Evolutionary conservation across 2,329 filamentous ascomycete genomes (phyloP).

Genomic region (Xylaria sp.): DNA sequence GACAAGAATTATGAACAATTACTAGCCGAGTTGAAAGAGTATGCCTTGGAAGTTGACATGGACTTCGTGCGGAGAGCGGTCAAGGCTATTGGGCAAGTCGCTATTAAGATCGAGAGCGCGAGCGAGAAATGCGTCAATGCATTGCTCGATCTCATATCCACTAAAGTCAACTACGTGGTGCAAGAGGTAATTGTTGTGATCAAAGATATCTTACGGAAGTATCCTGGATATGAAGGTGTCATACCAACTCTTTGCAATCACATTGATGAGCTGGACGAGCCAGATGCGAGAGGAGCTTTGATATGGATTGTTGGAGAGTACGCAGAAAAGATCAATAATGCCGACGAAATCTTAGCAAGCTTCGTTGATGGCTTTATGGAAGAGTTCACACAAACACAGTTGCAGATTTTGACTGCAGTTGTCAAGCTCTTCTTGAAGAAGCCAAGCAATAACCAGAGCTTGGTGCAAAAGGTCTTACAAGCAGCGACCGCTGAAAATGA

Average conservation of each 20-base stretch:
- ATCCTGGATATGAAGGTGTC: constrained; percentile 96
- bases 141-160: constrained; percentile 91
- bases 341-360: constrained; percentile 89
- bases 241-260: constrained; percentile 96
- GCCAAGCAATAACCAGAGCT: constrained; percentile 86
- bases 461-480: constrained; percentile 95
- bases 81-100: constrained; percentile 95
- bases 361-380: constrained; percentile 97
- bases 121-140: constrained; percentile 97
- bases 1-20: constrained; percentile 96
- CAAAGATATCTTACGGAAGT: constrained; percentile 98
- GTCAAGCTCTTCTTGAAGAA: constrained; percentile 99
- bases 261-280: constrained; percentile 96
- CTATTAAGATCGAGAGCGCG: constrained; percentile 96
- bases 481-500: constrained; percentile 93
- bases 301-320: constrained; percentile 99
- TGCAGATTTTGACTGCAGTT: constrained; percentile 96
- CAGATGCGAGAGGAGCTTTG: constrained; percentile 85
- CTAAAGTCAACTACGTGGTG: constrained; percentile 98
- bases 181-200: constrained; percentile 99
- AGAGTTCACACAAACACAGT: constrained; percentile 98
- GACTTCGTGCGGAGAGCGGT: constrained; percentile 95
- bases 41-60: constrained; percentile 98
- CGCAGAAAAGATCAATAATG: constrained; percentile 98
- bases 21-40: constrained; percentile 94